phyloP scores from a whole-genome alignment of 352 stramenopile species.

The Phytophthora pistaciae region DNA sequence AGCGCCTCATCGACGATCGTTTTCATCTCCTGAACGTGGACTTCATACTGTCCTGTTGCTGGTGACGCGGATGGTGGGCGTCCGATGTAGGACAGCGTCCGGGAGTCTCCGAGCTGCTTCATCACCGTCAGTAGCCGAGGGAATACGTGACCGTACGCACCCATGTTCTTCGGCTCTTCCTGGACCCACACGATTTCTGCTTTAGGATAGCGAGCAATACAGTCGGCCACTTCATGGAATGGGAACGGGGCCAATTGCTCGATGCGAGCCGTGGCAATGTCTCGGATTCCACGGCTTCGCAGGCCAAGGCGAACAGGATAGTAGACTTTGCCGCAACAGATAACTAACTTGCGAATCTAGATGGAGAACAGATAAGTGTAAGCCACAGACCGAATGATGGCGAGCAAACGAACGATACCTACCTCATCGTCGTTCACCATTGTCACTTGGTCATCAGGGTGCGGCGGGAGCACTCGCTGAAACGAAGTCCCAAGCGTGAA shows the following conservation, averaged over 20 bases:
- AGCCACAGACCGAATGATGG: conserved; percentile 2
- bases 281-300: conserved; percentile 56
- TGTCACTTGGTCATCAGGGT: conserved; percentile 71
- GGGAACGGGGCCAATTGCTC: conserved; percentile 97
- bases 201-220: conserved; percentile 93
- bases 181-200: conserved; percentile 97
- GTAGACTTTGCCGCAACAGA: conserved; percentile 91
- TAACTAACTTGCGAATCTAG: conserved; percentile 77
- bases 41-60: conserved; percentile 95
- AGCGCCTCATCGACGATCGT: conserved; percentile 92
- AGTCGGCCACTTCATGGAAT: conserved; percentile 96
- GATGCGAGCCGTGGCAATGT: conserved; percentile 78
- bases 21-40: conserved; percentile 95
- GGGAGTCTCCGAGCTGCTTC: conserved; percentile 75
- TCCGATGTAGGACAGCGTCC: conserved; percentile 93
- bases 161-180: conserved; percentile 99
- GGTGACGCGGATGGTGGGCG: conserved; percentile 94
- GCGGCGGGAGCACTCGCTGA: conserved; percentile 74
- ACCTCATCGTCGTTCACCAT: conserved; percentile 77
- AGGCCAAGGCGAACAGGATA: conserved; percentile 77
- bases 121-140: conserved; percentile 95
- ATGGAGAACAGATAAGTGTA: conserved; percentile 1
- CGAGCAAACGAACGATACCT: conserved; percentile 5
- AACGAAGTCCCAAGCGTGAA: conserved; percentile 67
- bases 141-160: conserved; percentile 94